Evolutionary conservation across 2,329 filamentous ascomycete species (phyloP), one percentile per base, ranked within the genome.

Genomic region (Whalleya microplaca): DNA sequence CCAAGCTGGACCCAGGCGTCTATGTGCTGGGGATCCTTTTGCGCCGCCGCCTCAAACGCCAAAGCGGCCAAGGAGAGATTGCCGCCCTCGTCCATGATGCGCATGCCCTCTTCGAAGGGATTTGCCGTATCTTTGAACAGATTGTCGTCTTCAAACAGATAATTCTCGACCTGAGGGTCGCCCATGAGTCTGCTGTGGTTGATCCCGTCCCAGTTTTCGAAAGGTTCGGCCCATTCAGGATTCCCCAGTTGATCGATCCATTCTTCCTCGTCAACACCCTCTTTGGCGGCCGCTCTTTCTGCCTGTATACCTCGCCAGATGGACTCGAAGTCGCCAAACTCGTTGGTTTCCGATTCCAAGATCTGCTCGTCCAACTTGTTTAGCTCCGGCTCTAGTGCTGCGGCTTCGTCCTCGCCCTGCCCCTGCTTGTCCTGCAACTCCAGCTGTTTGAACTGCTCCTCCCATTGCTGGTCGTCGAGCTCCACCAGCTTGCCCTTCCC

Each of bases 121-220:
- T 96, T 93, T 53, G 80, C 82, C 58, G 92, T 84, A 55, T 90
- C 84, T 62, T 87, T 83, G 81, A 96, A 98, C 21, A 95, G 81
- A 72, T 99, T 99, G 61, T 96, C 90, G 67, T 94, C 86, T 75
- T 99, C 95, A 68, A 98, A 99, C 69, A 96, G 84, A 73, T 99
- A 99, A 61, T 92, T 88, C 64, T 95, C 93, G 58, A 96, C 80
- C 55, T 89, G 83, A 14, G 92, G 91, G 71, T 96, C 92, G 53
- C 84, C 67, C 62, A 82, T 78, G 52, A 76, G 65, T 58, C 74
- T 79, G 72, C 53, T 64, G 51, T 66, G 61, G 45, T 65, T 60
- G 2, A 90, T 84, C 47, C 82, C 79, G 64, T 81, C 76, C 76
- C 89, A 89, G 61, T 87, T 87, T 0, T 61, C 65, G 69, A 87